Evolutionary conservation across 176 grass and related monocot species (phyloP).

Genomic region (Stipa capillata): DNA sequence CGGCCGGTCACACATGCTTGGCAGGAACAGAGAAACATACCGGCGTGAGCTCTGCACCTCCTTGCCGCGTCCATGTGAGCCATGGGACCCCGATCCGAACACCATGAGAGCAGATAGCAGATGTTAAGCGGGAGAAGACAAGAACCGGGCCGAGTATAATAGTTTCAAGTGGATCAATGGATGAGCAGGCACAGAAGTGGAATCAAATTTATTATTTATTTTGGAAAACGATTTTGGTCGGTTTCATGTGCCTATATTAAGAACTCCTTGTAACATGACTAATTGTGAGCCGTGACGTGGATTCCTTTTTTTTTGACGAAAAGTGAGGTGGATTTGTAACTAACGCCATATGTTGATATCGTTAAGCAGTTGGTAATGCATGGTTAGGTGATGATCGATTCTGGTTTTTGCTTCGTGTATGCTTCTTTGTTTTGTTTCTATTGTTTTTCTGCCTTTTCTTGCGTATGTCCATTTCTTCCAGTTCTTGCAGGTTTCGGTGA

Average conservation of each 20-base stretch:
- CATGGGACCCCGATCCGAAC: conserved; percentile 11
- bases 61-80: conserved; percentile 34
- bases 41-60: conserved; percentile 33
- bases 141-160: not conserved
- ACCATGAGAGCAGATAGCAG: not conserved
- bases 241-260: conserved; percentile 33
- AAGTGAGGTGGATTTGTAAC: conserved; percentile 9
- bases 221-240: not conserved
- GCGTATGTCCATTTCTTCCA: not conserved
- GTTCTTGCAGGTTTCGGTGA: conserved; percentile 14
- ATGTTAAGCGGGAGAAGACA: conserved; percentile 22
- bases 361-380: conserved; percentile 3
- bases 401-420: not conserved
- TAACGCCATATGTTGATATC: not conserved
- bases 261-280: not conserved
- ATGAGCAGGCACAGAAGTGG: not conserved
- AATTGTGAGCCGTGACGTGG: conserved; percentile 4
- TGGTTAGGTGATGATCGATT: not conserved
- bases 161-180: not conserved
- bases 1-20: conserved; percentile 14
- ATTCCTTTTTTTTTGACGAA: no score
- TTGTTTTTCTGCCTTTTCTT: not conserved
- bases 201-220: not conserved
- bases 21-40: conserved; percentile 15
- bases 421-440: not conserved